Conservation (phyloP, 129 eudicot genomes). For the Gnaphalium uliginosum region DNA sequence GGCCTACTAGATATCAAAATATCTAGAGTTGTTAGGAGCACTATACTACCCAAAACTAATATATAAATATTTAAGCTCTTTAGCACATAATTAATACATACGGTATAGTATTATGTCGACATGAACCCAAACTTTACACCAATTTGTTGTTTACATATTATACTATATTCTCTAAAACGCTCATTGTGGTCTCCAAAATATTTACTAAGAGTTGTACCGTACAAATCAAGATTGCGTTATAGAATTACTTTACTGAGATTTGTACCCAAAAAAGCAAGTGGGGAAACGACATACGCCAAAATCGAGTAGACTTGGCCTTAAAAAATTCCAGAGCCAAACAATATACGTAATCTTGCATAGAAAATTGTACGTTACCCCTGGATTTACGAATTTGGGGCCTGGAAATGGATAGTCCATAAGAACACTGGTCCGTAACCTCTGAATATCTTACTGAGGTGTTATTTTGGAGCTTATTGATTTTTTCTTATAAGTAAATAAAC, state of each 20-base stretch:
- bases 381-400: no score
- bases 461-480: no score
- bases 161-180: no score
- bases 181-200: no score
- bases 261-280: slow-evolving; percentile 4
- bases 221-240: background rate
- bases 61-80: background rate
- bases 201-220: slow-evolving; percentile 6
- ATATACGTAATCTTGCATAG: no score
- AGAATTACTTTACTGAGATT: background rate
- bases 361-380: background rate
- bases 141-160: no score
- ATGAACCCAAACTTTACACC: no score
- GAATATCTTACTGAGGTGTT: no score
- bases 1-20: slow-evolving; percentile 24
- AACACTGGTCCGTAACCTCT: no score
- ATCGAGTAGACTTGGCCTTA: background rate
- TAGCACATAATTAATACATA: slow-evolving; percentile 1
- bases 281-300: slow-evolving; percentile 1
- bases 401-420: no score
- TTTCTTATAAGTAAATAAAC: no score
- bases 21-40: slow-evolving; percentile 23
- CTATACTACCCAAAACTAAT: background rate
- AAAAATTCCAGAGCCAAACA: background rate
- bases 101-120: background rate